A percentile compares a stretch with the other conserved stretches of the same genome.
These are phyloP conservation scores for Mucor racemosus DNA, from an alignment of 371 early-diverging fungal species.

Conservation along the genomic window DNA sequence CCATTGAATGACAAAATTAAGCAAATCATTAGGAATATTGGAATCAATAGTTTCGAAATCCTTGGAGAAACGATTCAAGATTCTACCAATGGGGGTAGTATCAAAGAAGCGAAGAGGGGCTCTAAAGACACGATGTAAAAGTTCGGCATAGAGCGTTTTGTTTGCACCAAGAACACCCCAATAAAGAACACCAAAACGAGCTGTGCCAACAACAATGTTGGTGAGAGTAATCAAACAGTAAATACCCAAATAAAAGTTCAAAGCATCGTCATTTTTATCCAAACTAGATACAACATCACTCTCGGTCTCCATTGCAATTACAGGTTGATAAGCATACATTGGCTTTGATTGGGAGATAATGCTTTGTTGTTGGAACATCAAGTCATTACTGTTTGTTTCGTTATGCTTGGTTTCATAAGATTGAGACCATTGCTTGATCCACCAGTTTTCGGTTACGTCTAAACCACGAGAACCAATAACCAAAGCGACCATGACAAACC, in stretches of 20 bases:
- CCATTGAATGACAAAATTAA: constrained; percentile 59
- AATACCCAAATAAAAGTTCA: constrained; percentile 38
- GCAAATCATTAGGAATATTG: constrained; percentile 41
- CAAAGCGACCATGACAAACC: constrained; percentile 42
- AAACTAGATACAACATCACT: background rate
- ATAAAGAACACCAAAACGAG: constrained; percentile 46
- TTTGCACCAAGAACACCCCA: constrained; percentile 48
- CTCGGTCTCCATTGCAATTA: background rate
- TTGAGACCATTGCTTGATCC: constrained; percentile 66
- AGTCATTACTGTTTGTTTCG: background rate
- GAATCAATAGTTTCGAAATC: constrained; percentile 54
- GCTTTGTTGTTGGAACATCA: constrained; percentile 18
- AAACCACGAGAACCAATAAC: constrained; percentile 56
- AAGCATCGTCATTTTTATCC: constrained; percentile 23
- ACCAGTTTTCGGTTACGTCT: constrained; percentile 56
- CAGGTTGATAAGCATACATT: constrained; percentile 14
- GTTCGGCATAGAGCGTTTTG: constrained; percentile 19
- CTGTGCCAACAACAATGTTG: constrained; percentile 38
- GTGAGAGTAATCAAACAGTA: constrained; percentile 51
- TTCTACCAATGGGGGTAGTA: constrained; percentile 64
- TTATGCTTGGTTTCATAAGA: constrained; percentile 22
- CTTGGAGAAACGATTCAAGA: constrained; percentile 74
- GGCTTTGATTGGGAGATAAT: constrained; percentile 26
- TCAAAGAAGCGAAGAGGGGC: constrained; percentile 47
- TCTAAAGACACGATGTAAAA: constrained; percentile 37